A percentile compares a stretch with the other conserved stretches of the same genome.
Evolutionary conservation across 805 yeast genomes (phyloP).

Genomic region (Candida silvatica): DNA sequence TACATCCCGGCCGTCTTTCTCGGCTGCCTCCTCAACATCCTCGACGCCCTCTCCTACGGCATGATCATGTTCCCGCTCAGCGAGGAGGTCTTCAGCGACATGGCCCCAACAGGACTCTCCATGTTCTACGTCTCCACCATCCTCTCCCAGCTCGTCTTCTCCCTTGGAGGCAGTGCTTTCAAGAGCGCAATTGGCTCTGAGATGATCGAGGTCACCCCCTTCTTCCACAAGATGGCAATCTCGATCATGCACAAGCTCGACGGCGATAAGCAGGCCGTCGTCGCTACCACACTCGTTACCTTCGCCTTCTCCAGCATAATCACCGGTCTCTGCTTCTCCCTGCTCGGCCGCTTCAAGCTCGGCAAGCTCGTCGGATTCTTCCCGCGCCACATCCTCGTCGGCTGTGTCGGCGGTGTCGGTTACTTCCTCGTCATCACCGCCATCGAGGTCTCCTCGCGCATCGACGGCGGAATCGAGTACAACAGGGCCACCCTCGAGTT

Average conservation of each 20-base stretch:
- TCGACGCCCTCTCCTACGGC: slow-evolving; percentile 93
- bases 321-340: slow-evolving; percentile 75
- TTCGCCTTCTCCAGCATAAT: slow-evolving; percentile 77
- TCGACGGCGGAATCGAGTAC: slow-evolving; percentile 67
- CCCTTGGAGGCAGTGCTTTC: slow-evolving; percentile 87
- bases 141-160: slow-evolving; percentile 81
- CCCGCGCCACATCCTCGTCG: slow-evolving; percentile 92
- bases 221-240: slow-evolving; percentile 91
- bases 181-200: slow-evolving; percentile 92
- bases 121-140: slow-evolving; percentile 91
- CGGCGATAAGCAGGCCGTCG: slow-evolving; percentile 34
- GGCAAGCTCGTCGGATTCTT: slow-evolving; percentile 91
- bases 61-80: slow-evolving; percentile 96
- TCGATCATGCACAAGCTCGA: slow-evolving; percentile 47
- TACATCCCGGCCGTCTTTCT: slow-evolving; percentile 76
- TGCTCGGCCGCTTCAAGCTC: slow-evolving; percentile 67
- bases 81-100: slow-evolving; percentile 60
- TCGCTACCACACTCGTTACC: slow-evolving; percentile 82
- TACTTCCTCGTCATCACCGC: slow-evolving; percentile 87
- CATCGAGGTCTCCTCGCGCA: slow-evolving; percentile 78
- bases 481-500: slow-evolving; percentile 44
- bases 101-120: slow-evolving; percentile 86
- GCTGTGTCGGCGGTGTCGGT: slow-evolving; percentile 98
- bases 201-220: slow-evolving; percentile 99
- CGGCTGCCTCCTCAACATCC: slow-evolving; percentile 76